Evolutionary conservation across 768 basidiomycete genomes (phyloP), one percentile per base, ranked within the genome.

Genomic region (Naganishia friedmannii): DNA sequence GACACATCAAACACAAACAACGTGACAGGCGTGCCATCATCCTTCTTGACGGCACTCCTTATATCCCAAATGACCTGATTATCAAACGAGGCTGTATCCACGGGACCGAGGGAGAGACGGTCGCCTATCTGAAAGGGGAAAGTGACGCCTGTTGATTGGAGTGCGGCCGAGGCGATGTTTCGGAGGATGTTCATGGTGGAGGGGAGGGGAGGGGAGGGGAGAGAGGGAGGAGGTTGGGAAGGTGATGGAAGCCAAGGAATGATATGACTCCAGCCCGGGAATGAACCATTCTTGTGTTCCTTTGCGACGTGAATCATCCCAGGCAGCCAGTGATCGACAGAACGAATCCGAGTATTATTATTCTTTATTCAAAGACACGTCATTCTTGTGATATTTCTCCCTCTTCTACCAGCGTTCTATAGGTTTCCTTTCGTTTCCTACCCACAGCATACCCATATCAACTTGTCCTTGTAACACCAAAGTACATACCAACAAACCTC

Each of bases 61-160:
- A 97, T 83, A 32, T 85, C 88, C 87, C 93, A 99, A 42, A 93
- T 87, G 0, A 87, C 86, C 69, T 87, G 81, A n/a, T 80, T 81
- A n/a, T 86, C 91, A 68, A 87, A 84, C 26, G 87, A 85, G 5
- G 85, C 79, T 4, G 42, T 28, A 15, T 63, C 42, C 7, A 10
- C 19, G 3, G 60, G 60, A 9, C 60, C 60, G 26, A 63, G 60
- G 15, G 60, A 63, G 56, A 92, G 86, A 73, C 90, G 90, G 32
- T 85, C 77, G 42, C 93, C 93, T 5, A 96, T 85, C 3, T 88
- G 86, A 77, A 95, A 97, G 0, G 94, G 93, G 28, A 94, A 84
- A 73, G 89, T 90, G 17, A 97, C 85, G 29, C 93, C 93, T 9
- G 93, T 93, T 76, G 93, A 95, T 76, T 91, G 90, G 1, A 97